Evolutionary conservation across 2,329 filamentous ascomycete genomes (phyloP), one percentile per base, ranked within the genome.

Genomic region (Nemania sp.): DNA sequence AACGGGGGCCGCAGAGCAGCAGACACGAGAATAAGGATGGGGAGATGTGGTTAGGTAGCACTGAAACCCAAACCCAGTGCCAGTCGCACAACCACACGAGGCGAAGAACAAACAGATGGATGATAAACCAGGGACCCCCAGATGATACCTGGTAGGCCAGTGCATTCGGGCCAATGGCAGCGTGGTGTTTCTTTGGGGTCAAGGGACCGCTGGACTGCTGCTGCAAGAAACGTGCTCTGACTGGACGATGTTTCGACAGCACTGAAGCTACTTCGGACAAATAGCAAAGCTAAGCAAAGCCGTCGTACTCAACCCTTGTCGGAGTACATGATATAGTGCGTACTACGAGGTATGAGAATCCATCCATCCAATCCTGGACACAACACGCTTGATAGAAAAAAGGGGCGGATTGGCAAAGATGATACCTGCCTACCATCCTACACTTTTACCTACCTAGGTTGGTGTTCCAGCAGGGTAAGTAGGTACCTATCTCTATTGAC

Each of bases 21-120:
- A 50, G 51, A 47, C 32, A 52, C 37, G 55, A 63, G 53, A 54
- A 32, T 18, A 35, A 54, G 57, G 52, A 54, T 53, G 25, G 45
- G 42, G 43, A 54, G 39, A 35, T 32, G 40, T 52, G 45, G 54
- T 51, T 53, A 57, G 57, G 63, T 60, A 63, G 54, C 60, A 65
- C 48, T 47, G 25, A 51, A 54, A 29, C 52, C 60, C 25, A 29
- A 29, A 29, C 25, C 4, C 54, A 59, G 51, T 60, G 57, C 58
- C 46, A 64, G 54, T 37, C 63, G 57, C 40, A 60, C 54, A 35
- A 60, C 50, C 42, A 63, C 54, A 52, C 53, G 48, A 58, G 32
- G 20, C 29, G 40, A 50, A 57, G 60, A 59, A 40, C 39, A 58
- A 54, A 54, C 45, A 54, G 60, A 37, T 47, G 57, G 63, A 51